These are phyloP conservation scores for Rubroshorea leprosula DNA, from an alignment of 345 rosid species.

Conservation along the genomic window DNA sequence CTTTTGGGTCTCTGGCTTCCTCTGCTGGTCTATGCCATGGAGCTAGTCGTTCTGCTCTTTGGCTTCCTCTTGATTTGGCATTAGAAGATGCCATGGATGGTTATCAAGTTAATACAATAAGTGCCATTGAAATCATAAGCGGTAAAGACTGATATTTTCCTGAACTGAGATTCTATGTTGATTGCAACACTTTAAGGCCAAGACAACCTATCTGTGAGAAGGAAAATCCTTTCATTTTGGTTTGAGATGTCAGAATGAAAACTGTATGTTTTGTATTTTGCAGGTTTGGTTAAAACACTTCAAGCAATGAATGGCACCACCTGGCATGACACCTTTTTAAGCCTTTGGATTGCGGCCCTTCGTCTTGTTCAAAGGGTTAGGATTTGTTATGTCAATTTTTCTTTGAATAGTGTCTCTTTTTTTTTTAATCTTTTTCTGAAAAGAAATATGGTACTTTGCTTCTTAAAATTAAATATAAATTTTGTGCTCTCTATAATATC, in stretches of 20 bases:
- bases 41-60: conserved; percentile 61
- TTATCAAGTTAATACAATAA: conserved; percentile 63
- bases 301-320: conserved; percentile 69
- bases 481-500: not conserved
- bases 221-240: not conserved
- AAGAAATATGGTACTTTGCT: not conserved
- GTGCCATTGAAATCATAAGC: conserved; percentile 72
- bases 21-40: conserved; percentile 62
- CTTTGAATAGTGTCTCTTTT: not conserved
- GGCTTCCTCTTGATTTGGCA: conserved; percentile 96
- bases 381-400: conserved; percentile 2
- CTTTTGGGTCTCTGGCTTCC: conserved; percentile 55
- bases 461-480: conserved; percentile 3
- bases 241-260: not conserved
- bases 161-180: not conserved
- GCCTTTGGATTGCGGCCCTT: conserved; percentile 89
- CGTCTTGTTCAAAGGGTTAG: conserved; percentile 97
- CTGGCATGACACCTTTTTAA: conserved; percentile 91
- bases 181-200: not conserved
- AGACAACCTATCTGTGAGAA: conserved; percentile 7
- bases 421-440: too few relatives aligned
- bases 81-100: conserved; percentile 97
- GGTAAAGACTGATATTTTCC: conserved; percentile 35
- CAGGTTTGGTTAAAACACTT: conserved; percentile 85
- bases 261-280: conserved; percentile 15